These are phyloP conservation scores for Rhodomyrtus psidioides DNA, from an alignment of 441 rosid species.

Conservation along the genomic window DNA sequence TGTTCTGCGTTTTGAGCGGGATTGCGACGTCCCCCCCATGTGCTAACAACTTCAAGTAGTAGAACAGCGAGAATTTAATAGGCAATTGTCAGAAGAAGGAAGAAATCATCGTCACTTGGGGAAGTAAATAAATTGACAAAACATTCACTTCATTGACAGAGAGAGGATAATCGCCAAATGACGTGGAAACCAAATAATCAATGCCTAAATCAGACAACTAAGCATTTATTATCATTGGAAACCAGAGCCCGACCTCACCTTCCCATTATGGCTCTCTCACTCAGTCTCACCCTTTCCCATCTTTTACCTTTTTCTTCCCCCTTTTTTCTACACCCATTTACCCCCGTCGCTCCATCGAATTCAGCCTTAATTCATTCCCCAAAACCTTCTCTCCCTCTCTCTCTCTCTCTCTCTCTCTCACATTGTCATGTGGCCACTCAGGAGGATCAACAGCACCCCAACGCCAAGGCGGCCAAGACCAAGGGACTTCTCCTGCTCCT, in stretches of 20 bases:
- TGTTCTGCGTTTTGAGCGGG: background rate
- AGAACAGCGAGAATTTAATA: background rate
- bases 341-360: background rate
- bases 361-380: background rate
- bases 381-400: background rate
- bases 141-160: background rate
- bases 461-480: background rate
- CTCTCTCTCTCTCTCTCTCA: background rate
- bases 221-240: background rate
- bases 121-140: background rate
- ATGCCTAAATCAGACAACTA: background rate
- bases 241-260: background rate
- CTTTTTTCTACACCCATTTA: background rate
- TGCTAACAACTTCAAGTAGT: background rate
- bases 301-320: background rate
- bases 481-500: background rate
- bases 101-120: background rate
- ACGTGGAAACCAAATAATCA: background rate
- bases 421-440: conserved; percentile 1
- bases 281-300: background rate
- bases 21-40: background rate
- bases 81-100: background rate
- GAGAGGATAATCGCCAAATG: background rate
- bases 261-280: background rate
- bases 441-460: background rate